These are phyloP conservation scores for Lenwebbia sp. DNA, from an alignment of 345 rosid genomes.

Conservation along the genomic window DNA sequence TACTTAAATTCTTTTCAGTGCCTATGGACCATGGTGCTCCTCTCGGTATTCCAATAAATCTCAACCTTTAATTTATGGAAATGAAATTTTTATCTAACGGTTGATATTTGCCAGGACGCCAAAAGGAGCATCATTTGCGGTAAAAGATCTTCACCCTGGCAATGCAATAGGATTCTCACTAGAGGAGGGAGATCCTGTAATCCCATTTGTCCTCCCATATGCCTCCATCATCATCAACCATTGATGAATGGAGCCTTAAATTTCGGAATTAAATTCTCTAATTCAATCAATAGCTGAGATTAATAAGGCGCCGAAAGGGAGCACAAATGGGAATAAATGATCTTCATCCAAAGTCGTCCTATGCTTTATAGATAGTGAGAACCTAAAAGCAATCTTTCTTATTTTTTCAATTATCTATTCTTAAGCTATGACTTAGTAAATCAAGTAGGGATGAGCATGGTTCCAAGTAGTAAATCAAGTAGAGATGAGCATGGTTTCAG, in stretches of 20 bases:
- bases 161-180: background rate
- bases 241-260: background rate
- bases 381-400: background rate
- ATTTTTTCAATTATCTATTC: background rate
- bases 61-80: background rate
- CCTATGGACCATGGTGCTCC: rapidly evolving
- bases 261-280: background rate
- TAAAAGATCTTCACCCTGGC: background rate
- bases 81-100: background rate
- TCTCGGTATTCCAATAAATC: background rate
- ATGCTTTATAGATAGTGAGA: background rate
- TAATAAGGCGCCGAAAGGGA: background rate
- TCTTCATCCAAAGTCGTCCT: background rate
- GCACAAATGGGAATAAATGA: background rate
- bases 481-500: too few species aligned
- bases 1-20: background rate
- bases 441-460: too few species aligned
- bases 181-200: background rate
- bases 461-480: too few species aligned
- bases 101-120: background rate
- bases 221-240: background rate
- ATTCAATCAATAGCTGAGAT: background rate
- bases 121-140: background rate
- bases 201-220: background rate
- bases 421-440: background rate